Percentiles rank a stretch among this genome's conserved stretches.
phyloP scores from a whole-genome alignment of 2,329 filamentous ascomycete species.

The Arthrinium puccinioides region DNA sequence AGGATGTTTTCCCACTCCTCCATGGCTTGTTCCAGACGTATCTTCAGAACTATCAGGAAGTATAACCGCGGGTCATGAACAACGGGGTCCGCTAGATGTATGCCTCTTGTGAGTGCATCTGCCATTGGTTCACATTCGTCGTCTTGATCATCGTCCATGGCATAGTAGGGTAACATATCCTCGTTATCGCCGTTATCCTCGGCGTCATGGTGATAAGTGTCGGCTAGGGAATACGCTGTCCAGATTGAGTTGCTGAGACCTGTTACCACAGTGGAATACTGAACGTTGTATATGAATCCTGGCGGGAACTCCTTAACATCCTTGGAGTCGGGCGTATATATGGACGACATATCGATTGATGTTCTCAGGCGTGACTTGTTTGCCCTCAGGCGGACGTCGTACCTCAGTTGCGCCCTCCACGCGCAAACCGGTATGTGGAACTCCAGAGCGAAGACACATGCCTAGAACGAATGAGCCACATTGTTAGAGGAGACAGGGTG shows the following conservation, averaged over 20 bases:
- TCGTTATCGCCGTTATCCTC: neutral
- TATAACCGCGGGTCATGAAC: neutral
- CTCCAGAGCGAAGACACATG: neutral
- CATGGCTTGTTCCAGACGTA: neutral
- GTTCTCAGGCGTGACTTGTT: neutral
- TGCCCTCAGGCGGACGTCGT: neutral
- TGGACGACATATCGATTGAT: neutral
- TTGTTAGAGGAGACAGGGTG: too few species aligned
- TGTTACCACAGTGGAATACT: neutral
- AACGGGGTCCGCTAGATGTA: neutral
- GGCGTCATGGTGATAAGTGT: neutral
- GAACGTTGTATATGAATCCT: neutral
- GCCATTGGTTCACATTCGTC: too few species aligned
- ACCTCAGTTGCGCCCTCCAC: neutral
- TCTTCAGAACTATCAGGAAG: neutral
- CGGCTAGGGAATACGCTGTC: neutral
- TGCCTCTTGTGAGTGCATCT: neutral
- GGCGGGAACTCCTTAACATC: neutral
- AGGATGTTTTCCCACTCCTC: neutral
- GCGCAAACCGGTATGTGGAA: neutral
- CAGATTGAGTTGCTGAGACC: constrained; percentile 1
- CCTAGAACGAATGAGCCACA: neutral
- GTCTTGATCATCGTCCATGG: neutral
- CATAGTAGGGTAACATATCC: neutral
- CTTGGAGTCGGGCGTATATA: neutral